Evolutionary conservation across 306 rosid species (phyloP).

Genomic region (Trifolium repens): DNA sequence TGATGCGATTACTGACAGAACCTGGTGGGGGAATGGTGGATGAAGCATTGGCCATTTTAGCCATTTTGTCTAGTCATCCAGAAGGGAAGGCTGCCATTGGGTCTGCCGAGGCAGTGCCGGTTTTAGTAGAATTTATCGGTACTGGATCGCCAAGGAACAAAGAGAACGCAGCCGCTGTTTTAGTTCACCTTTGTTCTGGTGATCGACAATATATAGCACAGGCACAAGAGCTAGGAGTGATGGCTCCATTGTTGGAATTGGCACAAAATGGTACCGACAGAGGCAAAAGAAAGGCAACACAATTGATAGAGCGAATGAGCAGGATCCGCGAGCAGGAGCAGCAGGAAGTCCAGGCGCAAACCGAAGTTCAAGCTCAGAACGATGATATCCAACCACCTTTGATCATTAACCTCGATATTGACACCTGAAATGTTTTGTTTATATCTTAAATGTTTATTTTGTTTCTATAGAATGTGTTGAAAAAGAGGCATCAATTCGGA

Average conservation of each 20-base stretch:
- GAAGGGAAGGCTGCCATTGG: slow-evolving; percentile 91
- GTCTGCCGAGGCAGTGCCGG: slow-evolving; percentile 82
- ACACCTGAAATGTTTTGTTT: slow-evolving; percentile 53
- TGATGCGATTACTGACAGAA: slow-evolving; percentile 85
- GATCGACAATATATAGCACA: slow-evolving; percentile 74
- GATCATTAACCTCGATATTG: slow-evolving; percentile 43
- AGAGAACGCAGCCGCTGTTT: slow-evolving; percentile 95
- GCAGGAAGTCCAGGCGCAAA: slow-evolving; percentile 53
- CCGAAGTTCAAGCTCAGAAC: slow-evolving; percentile 55
- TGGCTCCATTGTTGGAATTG: slow-evolving; percentile 69
- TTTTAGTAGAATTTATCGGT: slow-evolving; percentile 81
- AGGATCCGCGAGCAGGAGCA: slow-evolving; percentile 71
- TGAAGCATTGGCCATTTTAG: slow-evolving; percentile 96
- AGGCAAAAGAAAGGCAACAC: slow-evolving; percentile 94
- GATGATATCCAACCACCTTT: slow-evolving; percentile 52
- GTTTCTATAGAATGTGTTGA: slow-evolving; percentile 51
- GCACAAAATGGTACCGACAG: slow-evolving; percentile 90
- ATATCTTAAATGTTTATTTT: slow-evolving; percentile 37
- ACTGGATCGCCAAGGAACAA: slow-evolving; percentile 92
- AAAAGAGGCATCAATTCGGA: slow-evolving; percentile 58
- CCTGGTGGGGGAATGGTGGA: slow-evolving; percentile 93
- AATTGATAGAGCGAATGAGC: slow-evolving; percentile 78
- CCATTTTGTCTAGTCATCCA: slow-evolving; percentile 86
- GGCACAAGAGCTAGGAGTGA: slow-evolving; percentile 77
- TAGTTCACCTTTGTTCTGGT: slow-evolving; percentile 85